Evolutionary conservation across 2,329 filamentous ascomycete genomes (phyloP), one percentile per base, ranked within the genome.

Genomic region (Neoscytalidium dimidiatum): DNA sequence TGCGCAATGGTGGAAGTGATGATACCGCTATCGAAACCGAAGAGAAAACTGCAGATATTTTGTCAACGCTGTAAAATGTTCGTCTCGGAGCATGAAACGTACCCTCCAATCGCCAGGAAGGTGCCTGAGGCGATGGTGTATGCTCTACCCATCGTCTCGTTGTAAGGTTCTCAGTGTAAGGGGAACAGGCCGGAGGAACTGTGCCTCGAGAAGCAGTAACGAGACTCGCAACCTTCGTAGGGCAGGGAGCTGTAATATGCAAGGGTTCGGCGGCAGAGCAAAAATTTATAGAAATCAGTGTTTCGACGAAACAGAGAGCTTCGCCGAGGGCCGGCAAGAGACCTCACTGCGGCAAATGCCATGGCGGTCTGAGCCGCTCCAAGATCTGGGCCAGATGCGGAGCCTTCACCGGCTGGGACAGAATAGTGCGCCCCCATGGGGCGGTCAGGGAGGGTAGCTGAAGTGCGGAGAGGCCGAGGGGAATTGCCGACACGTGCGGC

Each of bases 21-120:
- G 69, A 76, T 76, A 68, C 74, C 73, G 43, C 67, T 70, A 48
- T 76, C 74, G 60, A 74, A 75, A 23, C 73, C 73, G 29, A 74
- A 73, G 3, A 74, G 67, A 57, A 74, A 31, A 6, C 31, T 33
- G 31, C 31, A 11, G 11, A 33, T 33, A 11, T 33, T 33, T 33
- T 11, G 11, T 5, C 31, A 33, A 33, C 5, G 31, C n/a, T 33
- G 31, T 33, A 11, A 33, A 33, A 33, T 11, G 31, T 33, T 33
- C 5, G 31, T 5, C 31, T 44, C n/a, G 41, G n/a, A 19, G n/a
- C 3, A 19, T 4, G 4, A 3, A n/a, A 4, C 41, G 1, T 6
- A 44, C 41, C 41, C 41, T 44, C 41, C 41, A 8, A 44, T 44
- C 3, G 41, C 41, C 41, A 44, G n/a, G 41, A 44, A 44, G 41